These are phyloP conservation scores for Ceratocystis alfenasii DNA, from an alignment of 2,329 filamentous ascomycete genomes.

Conservation along the genomic window DNA sequence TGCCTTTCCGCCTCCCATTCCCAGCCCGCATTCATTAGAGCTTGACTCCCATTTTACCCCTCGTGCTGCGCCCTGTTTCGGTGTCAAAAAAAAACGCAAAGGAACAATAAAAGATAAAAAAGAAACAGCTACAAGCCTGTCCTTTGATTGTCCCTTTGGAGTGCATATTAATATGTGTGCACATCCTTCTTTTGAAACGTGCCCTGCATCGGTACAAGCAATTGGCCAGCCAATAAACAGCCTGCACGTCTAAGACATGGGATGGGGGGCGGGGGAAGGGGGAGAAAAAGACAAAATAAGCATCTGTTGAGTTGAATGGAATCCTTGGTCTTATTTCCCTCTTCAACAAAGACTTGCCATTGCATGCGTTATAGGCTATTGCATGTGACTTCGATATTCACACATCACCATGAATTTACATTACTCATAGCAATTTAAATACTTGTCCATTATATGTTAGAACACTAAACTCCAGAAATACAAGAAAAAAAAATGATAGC, in stretches of 20 bases:
- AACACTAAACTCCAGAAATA: background rate
- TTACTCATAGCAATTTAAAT: background rate
- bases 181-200: slow-evolving; percentile 11
- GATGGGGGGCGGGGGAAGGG: too few relatives aligned
- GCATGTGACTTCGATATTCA: slow-evolving; percentile 4
- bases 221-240: background rate
- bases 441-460: background rate
- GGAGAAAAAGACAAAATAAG: too few relatives aligned
- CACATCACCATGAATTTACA: too few relatives aligned
- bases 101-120: too few relatives aligned
- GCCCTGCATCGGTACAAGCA: background rate
- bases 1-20: background rate
- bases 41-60: background rate
- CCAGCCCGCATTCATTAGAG: background rate
- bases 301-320: too few relatives aligned
- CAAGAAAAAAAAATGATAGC: background rate
- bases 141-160: background rate
- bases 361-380: background rate
- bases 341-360: too few relatives aligned
- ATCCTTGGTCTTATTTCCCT: too few relatives aligned
- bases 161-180: background rate
- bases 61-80: background rate
- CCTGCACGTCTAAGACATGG: background rate
- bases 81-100: background rate
- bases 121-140: background rate